Evolutionary conservation across 1,284 basidiomycete genomes (phyloP).

Genomic region (Hemileia vastatrix): DNA sequence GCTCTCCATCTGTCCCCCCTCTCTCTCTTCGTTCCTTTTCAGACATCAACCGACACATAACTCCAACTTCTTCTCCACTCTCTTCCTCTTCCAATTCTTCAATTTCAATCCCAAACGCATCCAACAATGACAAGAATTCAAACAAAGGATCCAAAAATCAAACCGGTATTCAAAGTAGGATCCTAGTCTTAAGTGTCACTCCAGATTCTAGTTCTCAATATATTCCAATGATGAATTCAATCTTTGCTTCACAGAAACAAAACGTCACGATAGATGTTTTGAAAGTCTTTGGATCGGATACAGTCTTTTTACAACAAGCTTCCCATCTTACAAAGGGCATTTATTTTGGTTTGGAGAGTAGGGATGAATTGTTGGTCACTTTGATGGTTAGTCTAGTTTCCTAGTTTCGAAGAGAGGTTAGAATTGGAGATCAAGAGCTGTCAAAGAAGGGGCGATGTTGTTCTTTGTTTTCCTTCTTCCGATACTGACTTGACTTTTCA

Average conservation of each 20-base stretch:
- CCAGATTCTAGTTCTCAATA: slow-evolving; percentile 79
- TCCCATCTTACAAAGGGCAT: slow-evolving; percentile 88
- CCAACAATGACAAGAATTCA: slow-evolving; percentile 50
- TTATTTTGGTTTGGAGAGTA: slow-evolving; percentile 74
- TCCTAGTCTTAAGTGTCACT: slow-evolving; percentile 84
- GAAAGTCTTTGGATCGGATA: slow-evolving; percentile 78
- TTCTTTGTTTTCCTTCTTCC: slow-evolving; percentile 2
- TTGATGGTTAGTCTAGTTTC: too few species aligned
- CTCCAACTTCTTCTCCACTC: too few species aligned
- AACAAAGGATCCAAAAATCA: too few species aligned
- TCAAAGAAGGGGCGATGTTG: too few species aligned
- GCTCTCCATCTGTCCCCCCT: too few species aligned
- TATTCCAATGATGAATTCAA: slow-evolving; percentile 97
- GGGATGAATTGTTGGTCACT: too few species aligned
- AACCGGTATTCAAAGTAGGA: slow-evolving; percentile 69
- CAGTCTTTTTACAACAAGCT: slow-evolving; percentile 95
- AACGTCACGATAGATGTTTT: slow-evolving; percentile 93
- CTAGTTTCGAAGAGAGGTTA: too few species aligned
- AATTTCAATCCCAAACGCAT: slow-evolving; percentile 50
- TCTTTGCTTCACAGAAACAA: slow-evolving; percentile 97
- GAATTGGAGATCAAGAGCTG: too few species aligned
- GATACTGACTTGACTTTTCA: not conserved
- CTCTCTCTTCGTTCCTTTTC: too few species aligned
- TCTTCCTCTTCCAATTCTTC: too few species aligned
- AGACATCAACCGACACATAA: slow-evolving; percentile 88